Conservation (phyloP, 768 basidiomycete species). For the Auricularia auricula-judae region DNA sequence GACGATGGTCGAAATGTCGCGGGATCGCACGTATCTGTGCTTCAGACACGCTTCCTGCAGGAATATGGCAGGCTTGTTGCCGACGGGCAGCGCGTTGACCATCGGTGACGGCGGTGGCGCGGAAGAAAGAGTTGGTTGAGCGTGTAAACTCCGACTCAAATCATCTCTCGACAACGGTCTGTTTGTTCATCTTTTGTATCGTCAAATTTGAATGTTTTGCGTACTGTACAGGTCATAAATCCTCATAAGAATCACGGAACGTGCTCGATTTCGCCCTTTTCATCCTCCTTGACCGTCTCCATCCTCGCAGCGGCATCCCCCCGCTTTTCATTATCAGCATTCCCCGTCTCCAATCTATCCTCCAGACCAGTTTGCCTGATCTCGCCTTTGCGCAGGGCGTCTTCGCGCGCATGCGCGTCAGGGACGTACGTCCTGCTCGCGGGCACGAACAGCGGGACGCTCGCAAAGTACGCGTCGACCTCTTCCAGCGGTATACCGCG, state of each 20-base stretch:
- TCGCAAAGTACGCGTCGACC: constrained; percentile 33
- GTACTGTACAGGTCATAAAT: too few relatives aligned
- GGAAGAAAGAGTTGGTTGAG: background rate
- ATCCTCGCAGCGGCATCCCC: too few relatives aligned
- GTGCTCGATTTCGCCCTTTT: too few relatives aligned
- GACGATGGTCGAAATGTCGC: constrained; percentile 65
- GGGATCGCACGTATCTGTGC: constrained; percentile 69
- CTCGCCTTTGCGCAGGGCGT: background rate
- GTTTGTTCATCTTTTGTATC: too few relatives aligned
- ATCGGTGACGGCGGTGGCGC: background rate
- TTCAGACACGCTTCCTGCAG: constrained; percentile 64
- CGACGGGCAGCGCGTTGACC: background rate
- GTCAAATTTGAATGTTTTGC: too few relatives aligned
- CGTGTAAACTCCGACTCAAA: background rate
- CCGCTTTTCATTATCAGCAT: background rate
- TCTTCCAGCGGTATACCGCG: constrained; percentile 16
- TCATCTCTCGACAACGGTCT: too few relatives aligned
- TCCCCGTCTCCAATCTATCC: background rate
- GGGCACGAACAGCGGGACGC: constrained; percentile 28
- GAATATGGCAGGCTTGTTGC: constrained; percentile 19
- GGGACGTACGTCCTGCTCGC: constrained; percentile 1
- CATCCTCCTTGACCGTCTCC: too few relatives aligned
- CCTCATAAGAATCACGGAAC: too few relatives aligned
- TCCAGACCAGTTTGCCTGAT: background rate
- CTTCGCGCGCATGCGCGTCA: background rate